A percentile compares a stretch with the other conserved stretches of the same genome.
Evolutionary conservation across 176 grass and related monocot species (phyloP).

Genomic region (Oryza nivara): DNA sequence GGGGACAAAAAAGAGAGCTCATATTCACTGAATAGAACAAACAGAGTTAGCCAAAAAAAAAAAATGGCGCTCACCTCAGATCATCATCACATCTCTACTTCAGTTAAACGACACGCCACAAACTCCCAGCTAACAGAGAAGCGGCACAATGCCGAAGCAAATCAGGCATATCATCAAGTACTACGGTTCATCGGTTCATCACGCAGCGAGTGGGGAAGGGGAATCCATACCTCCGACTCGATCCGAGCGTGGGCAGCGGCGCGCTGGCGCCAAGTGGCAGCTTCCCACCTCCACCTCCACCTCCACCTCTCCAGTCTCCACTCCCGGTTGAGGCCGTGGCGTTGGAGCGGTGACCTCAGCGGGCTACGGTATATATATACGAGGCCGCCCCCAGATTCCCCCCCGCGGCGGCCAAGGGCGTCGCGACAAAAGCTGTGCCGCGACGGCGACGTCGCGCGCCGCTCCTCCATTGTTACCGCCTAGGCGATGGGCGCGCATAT

Average conservation of each 20-base stretch:
- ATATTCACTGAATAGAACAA: background rate
- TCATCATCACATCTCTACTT: too few species aligned
- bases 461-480: conserved; percentile 18
- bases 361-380: conserved; percentile 36
- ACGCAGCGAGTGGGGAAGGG: too few species aligned
- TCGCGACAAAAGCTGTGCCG: conserved; percentile 43
- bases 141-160: too few species aligned
- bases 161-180: too few species aligned
- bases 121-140: too few species aligned
- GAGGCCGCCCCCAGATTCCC: conserved; percentile 27
- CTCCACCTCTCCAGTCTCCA: background rate
- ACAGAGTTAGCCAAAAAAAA: background rate
- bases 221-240: background rate
- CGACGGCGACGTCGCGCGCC: conserved; percentile 34
- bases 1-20: background rate
- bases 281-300: background rate
- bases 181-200: too few species aligned
- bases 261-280: conserved; percentile 48
- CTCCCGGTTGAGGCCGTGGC: background rate
- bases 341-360: conserved; percentile 33
- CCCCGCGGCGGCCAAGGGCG: conserved; percentile 10
- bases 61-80: too few species aligned
- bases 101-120: too few species aligned
- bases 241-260: background rate
- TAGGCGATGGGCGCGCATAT: conserved; percentile 47